Evolutionary conservation across 2,329 filamentous ascomycete species (phyloP).

Genomic region (Rasamsonia emersonii): DNA sequence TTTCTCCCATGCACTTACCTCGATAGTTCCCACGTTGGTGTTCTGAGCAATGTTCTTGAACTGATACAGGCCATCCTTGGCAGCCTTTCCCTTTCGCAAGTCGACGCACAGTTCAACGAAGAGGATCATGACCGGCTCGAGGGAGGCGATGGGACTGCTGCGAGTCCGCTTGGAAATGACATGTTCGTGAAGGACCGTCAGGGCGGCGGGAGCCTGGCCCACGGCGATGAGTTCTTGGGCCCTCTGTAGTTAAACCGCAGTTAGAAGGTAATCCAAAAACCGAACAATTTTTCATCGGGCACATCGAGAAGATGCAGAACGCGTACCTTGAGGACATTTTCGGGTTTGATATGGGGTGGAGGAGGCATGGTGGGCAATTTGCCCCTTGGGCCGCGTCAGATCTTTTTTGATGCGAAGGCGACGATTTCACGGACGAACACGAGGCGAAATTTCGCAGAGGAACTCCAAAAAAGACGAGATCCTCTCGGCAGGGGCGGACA

Average conservation of each 20-base stretch:
- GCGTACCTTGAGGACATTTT: conserved; percentile 86
- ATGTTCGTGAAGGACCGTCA: conserved; percentile 96
- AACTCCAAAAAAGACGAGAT: too few species aligned
- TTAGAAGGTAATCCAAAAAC: too few species aligned
- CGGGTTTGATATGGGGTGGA: conserved; percentile 92
- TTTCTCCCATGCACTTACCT: conserved; percentile 50
- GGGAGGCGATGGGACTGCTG: conserved; percentile 88
- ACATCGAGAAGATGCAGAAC: conserved; percentile 5
- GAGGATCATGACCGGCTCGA: conserved; percentile 97
- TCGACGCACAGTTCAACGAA: conserved; percentile 96
- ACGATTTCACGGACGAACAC: too few species aligned
- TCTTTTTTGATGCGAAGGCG: conserved; percentile 3
- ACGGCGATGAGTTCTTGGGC: conserved; percentile 98
- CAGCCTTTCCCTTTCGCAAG: conserved; percentile 93
- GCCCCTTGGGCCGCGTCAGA: conserved; percentile 16
- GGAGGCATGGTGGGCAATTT: conserved; percentile 65
- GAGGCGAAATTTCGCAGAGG: too few species aligned
- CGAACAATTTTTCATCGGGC: conserved; percentile 4
- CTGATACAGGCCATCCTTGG: conserved; percentile 97
- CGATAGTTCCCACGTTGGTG: conserved; percentile 95
- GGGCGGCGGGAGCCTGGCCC: conserved; percentile 81
- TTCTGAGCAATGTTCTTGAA: conserved; percentile 99
- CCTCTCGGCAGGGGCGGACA: conserved; percentile 16
- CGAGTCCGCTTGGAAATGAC: conserved; percentile 96
- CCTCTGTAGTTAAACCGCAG: conserved; percentile 43